Percentiles rank a stretch among this genome's conserved stretches.
Conservation (phyloP, 805 yeast species). For the Kockiozyma suomiensis region DNA sequence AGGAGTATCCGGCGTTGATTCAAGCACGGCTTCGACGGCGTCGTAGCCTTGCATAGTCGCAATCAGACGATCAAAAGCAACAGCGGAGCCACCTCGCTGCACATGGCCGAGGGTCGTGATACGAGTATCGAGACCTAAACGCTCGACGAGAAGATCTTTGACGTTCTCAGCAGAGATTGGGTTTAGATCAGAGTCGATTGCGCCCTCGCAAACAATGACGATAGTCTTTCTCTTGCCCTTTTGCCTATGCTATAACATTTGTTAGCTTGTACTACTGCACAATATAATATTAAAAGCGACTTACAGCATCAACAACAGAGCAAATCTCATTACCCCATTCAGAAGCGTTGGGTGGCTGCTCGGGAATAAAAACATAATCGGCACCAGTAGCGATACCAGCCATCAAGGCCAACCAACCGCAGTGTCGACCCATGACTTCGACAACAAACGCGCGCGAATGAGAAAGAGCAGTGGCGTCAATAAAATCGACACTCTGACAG, state of each 20-base stretch:
- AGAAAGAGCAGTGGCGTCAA: slow-evolving; percentile 95
- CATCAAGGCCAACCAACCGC: slow-evolving; percentile 98
- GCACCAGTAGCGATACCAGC: slow-evolving; percentile 97
- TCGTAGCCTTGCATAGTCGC: slow-evolving; percentile 98
- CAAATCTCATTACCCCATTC: slow-evolving; percentile 83
- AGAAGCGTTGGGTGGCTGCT: slow-evolving; percentile 75
- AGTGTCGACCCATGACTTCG: slow-evolving; percentile 99
- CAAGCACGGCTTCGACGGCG: slow-evolving; percentile 91
- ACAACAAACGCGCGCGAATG: slow-evolving; percentile 97
- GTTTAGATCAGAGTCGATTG: slow-evolving; percentile 75
- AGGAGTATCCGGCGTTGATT: slow-evolving; percentile 84
- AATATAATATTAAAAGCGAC: not conserved
- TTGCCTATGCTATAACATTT: slow-evolving; percentile 64
- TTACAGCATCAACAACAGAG: slow-evolving; percentile 54
- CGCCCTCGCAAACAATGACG: slow-evolving; percentile 98
- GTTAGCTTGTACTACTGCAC: not conserved
- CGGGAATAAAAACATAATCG: slow-evolving; percentile 92
- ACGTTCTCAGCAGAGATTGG: slow-evolving; percentile 83
- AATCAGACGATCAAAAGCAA: slow-evolving; percentile 86
- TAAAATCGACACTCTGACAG: slow-evolving; percentile 91
- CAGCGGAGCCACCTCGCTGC: slow-evolving; percentile 98
- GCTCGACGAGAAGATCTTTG: slow-evolving; percentile 73
- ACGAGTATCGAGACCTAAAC: slow-evolving; percentile 87
- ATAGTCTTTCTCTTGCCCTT: slow-evolving; percentile 93
- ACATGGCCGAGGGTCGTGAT: slow-evolving; percentile 96